Conservation (phyloP, 176 grass and related monocot genomes). For the bread wheat (Triticum aestivum) region IWGSC_CS_RefSeq_v2.1 NC_057799.1:324287416-324287915, state of each 20-base stretch:
- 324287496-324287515: slow-evolving; percentile 91
- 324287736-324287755: slow-evolving; percentile 46
- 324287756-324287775: slow-evolving; percentile 16
- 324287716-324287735: slow-evolving; percentile 96
- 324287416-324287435: slow-evolving; percentile 67
- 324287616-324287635: slow-evolving; percentile 54
- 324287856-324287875: slow-evolving; percentile 86
- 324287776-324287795: slow-evolving; percentile 20
- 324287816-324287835: slow-evolving; percentile 95
- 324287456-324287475: slow-evolving; percentile 69
- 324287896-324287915: slow-evolving; percentile 81
- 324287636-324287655: slow-evolving; percentile 67
- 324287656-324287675: slow-evolving; percentile 89
- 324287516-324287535: slow-evolving; percentile 78
- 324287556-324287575: not conserved
- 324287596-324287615: slow-evolving; percentile 43
- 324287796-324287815: slow-evolving; percentile 29
- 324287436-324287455: slow-evolving; percentile 76
- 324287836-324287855: slow-evolving; percentile 95
- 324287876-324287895: slow-evolving; percentile 76
- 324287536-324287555: slow-evolving; percentile 54
- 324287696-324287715: slow-evolving; percentile 92
- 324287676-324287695: slow-evolving; percentile 84
- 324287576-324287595: slow-evolving; percentile 25
- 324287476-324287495: slow-evolving; percentile 83